phyloP scores from a whole-genome alignment of 352 stramenopile genomes.

The Globisporangium cystogenes region DNA sequence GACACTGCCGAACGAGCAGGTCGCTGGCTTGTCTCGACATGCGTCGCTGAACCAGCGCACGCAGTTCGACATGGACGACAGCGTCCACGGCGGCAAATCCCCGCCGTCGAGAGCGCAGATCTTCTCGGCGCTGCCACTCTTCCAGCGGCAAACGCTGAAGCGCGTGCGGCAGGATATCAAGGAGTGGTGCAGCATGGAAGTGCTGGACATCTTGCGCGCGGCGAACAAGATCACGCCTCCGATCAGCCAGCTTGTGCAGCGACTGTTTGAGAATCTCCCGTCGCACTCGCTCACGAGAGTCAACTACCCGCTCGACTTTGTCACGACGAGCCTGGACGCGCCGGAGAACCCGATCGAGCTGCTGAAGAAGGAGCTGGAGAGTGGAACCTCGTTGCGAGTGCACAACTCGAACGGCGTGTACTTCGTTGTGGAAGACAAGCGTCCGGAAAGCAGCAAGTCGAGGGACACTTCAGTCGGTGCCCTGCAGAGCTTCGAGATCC shows the following conservation, averaged over 20 bases:
- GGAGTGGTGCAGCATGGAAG: conserved; percentile 80
- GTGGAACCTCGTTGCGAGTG: conserved; percentile 36
- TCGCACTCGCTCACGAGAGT: conserved; percentile 47
- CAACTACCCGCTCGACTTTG: conserved; percentile 70
- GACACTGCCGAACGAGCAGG: conserved; percentile 70
- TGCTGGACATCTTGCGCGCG: conserved; percentile 68
- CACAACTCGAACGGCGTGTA: conserved; percentile 56
- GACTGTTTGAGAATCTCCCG: conserved; percentile 70
- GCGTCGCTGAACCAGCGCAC: conserved; percentile 22
- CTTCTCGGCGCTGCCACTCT: conserved; percentile 60
- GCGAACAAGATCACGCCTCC: conserved; percentile 59
- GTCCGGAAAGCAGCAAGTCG: not conserved
- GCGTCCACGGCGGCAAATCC: conserved; percentile 13
- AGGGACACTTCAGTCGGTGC: not conserved
- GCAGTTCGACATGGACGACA: conserved; percentile 56
- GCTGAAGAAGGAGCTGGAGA: conserved; percentile 55
- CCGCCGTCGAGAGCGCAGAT: conserved; percentile 31
- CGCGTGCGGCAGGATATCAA: conserved; percentile 67
- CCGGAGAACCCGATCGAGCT: conserved; percentile 47
- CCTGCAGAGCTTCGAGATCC: conserved; percentile 33
- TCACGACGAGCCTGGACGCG: conserved; percentile 53
- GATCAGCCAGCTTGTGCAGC: conserved; percentile 59
- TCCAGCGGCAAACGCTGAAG: conserved; percentile 70
- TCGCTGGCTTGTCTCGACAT: conserved; percentile 31
- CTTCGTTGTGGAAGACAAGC: conserved; percentile 47